Conservation (phyloP, 1,284 basidiomycete genomes). For the Cutaneotrichosporon sp. region DNA sequence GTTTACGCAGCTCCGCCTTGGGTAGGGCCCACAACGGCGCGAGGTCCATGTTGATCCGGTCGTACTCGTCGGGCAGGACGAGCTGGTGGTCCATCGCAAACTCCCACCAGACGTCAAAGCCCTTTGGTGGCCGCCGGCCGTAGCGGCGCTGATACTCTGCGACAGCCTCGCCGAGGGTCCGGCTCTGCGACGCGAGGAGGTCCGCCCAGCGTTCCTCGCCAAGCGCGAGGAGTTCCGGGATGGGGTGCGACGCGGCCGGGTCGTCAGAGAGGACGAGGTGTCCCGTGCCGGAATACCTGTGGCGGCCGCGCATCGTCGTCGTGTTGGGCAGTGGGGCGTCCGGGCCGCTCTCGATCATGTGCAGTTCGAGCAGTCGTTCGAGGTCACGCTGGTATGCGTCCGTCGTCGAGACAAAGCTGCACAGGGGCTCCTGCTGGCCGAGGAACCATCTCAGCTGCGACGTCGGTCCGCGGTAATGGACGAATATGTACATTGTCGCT, state of each 20-base stretch:
- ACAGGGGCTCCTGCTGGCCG: constrained; percentile 6
- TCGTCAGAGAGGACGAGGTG: constrained; percentile 38
- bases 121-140: constrained; percentile 68
- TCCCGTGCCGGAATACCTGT: constrained; percentile 37
- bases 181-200: constrained; percentile 65
- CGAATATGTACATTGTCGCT: neutral
- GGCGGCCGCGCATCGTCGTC: constrained; percentile 7
- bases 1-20: constrained; percentile 62
- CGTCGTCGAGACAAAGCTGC: constrained; percentile 37
- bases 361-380: constrained; percentile 22
- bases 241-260: constrained; percentile 58
- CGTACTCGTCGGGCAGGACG: constrained; percentile 83
- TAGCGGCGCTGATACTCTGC: constrained; percentile 72
- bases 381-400: constrained; percentile 42
- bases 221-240: constrained; percentile 66
- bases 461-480: neutral
- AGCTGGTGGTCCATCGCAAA: constrained; percentile 67
- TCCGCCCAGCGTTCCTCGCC: constrained; percentile 65
- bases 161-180: constrained; percentile 65
- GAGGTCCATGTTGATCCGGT: constrained; percentile 69
- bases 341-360: constrained; percentile 6
- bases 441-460: neutral
- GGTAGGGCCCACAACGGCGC: constrained; percentile 71
- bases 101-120: constrained; percentile 82
- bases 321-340: neutral